Evolutionary conservation across 1,284 basidiomycete genomes (phyloP).

Genomic region (Volvariella surrecta): DNA sequence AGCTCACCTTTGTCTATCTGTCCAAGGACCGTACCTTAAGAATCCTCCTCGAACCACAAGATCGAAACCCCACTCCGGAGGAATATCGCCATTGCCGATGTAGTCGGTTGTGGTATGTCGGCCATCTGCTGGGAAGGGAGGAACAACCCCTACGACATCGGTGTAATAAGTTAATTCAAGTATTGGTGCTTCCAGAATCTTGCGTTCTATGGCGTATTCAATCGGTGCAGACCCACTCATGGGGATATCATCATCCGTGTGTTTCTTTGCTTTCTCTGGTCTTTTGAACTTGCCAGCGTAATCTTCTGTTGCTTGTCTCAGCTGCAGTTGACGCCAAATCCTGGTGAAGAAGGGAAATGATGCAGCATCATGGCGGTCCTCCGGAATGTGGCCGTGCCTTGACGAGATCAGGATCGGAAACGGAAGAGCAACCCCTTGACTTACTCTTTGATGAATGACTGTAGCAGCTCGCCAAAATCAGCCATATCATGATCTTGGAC

Average conservation of each 20-base stretch:
- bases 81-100: conserved; percentile 77
- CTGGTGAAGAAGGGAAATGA: conserved; percentile 33
- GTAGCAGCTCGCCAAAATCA: conserved; percentile 54
- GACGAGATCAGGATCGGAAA: not conserved
- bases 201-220: conserved; percentile 85
- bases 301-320: conserved; percentile 29
- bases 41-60: conserved; percentile 68
- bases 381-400: conserved; percentile 22
- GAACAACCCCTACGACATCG: conserved; percentile 68
- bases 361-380: conserved; percentile 23
- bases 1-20: conserved; percentile 76
- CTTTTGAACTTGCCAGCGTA: not conserved
- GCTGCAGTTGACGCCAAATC: conserved; percentile 45
- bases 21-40: conserved; percentile 88
- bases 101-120: conserved; percentile 42
- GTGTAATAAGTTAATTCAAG: conserved; percentile 80
- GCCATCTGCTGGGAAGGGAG: conserved; percentile 22
- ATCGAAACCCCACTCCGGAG: conserved; percentile 92
- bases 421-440: conserved; percentile 12
- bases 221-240: conserved; percentile 40
- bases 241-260: conserved; percentile 42
- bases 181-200: conserved; percentile 66
- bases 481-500: conserved; percentile 46
- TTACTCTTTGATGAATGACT: conserved; percentile 51
- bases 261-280: conserved; percentile 29